Evolutionary conservation across 1,284 basidiomycete genomes (phyloP).

Genomic region (Vanrija sp.): DNA sequence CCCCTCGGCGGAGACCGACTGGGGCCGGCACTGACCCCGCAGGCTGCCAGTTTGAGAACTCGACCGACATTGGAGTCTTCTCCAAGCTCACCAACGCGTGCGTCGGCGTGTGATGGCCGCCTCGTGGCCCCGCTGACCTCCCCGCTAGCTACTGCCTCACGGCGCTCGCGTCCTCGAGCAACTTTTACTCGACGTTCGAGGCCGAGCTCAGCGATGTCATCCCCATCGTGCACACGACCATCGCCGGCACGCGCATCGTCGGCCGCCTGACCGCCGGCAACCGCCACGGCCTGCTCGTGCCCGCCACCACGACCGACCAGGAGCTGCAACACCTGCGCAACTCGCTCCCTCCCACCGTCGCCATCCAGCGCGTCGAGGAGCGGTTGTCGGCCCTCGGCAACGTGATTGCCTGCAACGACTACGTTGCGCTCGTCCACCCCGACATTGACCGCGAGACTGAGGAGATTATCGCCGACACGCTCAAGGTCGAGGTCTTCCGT

Average conservation of each 20-base stretch:
- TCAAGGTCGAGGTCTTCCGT: conserved; percentile 98
- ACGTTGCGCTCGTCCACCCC: conserved; percentile 94
- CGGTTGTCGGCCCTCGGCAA: conserved; percentile 94
- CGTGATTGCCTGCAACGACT: conserved; percentile 97
- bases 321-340: conserved; percentile 97
- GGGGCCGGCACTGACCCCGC: conserved; percentile 6
- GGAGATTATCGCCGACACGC: conserved; percentile 98
- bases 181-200: conserved; percentile 98
- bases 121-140: background rate
- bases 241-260: conserved; percentile 91
- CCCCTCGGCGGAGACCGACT: background rate
- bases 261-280: conserved; percentile 93
- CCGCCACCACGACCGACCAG: conserved; percentile 92
- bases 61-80: conserved; percentile 92
- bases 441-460: conserved; percentile 98
- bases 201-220: conserved; percentile 88
- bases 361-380: conserved; percentile 95
- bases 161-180: conserved; percentile 90
- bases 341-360: conserved; percentile 84
- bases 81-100: conserved; percentile 84
- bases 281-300: conserved; percentile 92
- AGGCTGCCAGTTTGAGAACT: conserved; percentile 96
- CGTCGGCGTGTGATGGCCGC: conserved; percentile 10
- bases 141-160: conserved; percentile 75
- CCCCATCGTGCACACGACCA: conserved; percentile 94